Evolutionary conservation across 768 basidiomycete species (phyloP).

Genomic region (Kwoniella sp.): DNA sequence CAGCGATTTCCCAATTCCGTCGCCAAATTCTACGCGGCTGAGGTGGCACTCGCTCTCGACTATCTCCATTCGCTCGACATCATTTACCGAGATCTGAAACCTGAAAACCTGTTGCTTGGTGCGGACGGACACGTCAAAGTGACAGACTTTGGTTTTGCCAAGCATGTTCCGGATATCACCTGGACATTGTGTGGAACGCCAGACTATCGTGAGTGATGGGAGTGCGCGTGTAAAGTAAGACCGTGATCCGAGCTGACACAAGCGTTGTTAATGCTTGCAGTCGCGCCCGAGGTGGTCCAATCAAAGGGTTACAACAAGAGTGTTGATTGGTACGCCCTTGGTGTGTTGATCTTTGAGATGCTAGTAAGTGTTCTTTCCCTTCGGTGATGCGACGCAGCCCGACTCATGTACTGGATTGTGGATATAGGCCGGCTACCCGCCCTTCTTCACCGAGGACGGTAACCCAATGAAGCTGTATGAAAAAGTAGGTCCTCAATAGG

Average conservation of each 20-base stretch:
- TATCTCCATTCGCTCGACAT: slow-evolving; percentile 58
- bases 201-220: slow-evolving; percentile 55
- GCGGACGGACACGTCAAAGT: slow-evolving; percentile 97
- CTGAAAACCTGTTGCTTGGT: slow-evolving; percentile 79
- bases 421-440: slow-evolving; percentile 56
- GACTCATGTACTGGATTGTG: background rate
- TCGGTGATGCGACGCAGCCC: too few species aligned
- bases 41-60: slow-evolving; percentile 57
- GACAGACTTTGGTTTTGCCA: slow-evolving; percentile 86
- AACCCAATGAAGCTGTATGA: slow-evolving; percentile 59
- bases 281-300: slow-evolving; percentile 58
- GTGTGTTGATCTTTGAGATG: slow-evolving; percentile 58
- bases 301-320: slow-evolving; percentile 58
- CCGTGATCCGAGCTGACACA: slow-evolving; percentile 14
- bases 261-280: slow-evolving; percentile 23
- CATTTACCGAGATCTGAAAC: slow-evolving; percentile 58
- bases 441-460: slow-evolving; percentile 58
- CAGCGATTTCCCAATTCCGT: slow-evolving; percentile 61
- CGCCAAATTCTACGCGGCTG: slow-evolving; percentile 58
- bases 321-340: slow-evolving; percentile 58
- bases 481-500: slow-evolving; percentile 56
- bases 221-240: too few species aligned
- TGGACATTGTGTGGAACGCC: slow-evolving; percentile 58
- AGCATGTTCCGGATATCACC: slow-evolving; percentile 52
- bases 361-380: slow-evolving; percentile 51